phyloP scores from a whole-genome alignment of 2,329 filamentous ascomycete genomes.

The Colletotrichum simmondsii region DNA sequence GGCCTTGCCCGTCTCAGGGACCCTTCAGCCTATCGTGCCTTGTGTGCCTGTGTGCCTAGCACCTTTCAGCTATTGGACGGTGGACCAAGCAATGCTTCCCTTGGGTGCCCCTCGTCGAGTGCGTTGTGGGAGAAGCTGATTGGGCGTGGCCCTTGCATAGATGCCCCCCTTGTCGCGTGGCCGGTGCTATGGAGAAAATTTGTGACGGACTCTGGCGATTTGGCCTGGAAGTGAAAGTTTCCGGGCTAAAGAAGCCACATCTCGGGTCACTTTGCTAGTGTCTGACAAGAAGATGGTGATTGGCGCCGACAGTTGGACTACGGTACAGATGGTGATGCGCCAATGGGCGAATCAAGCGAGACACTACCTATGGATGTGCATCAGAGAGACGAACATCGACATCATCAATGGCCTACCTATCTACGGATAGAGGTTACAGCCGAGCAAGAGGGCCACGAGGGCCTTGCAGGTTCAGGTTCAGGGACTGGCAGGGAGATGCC shows the following conservation, averaged over 20 bases:
- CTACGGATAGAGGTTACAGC: too few species aligned
- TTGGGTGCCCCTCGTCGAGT: not conserved
- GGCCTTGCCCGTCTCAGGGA: not conserved
- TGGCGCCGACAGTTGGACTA: not conserved
- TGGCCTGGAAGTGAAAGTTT: not conserved
- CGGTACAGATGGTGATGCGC: not conserved
- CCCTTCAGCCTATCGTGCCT: not conserved
- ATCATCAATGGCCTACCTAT: not conserved
- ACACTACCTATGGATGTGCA: not conserved
- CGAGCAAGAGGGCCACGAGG: not conserved
- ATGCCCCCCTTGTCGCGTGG: constrained; percentile 18
- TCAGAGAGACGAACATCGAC: not conserved
- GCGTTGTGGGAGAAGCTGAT: not conserved
- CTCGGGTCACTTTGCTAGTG: not conserved
- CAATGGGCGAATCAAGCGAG: not conserved
- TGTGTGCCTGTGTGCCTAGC: too few species aligned
- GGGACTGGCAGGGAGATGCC: not conserved
- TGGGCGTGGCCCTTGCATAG: constrained; percentile 25
- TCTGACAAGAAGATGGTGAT: not conserved
- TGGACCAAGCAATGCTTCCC: constrained; percentile 9
- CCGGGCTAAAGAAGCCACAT: not conserved
- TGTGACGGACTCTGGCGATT: not conserved
- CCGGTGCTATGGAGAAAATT: constrained; percentile 18
- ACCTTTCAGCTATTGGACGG: too few species aligned
- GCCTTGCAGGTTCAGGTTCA: not conserved